Evolutionary conservation across 2,329 filamentous ascomycete species (phyloP), one percentile per base, ranked within the genome.

Genomic region (Fusarium sororula): DNA sequence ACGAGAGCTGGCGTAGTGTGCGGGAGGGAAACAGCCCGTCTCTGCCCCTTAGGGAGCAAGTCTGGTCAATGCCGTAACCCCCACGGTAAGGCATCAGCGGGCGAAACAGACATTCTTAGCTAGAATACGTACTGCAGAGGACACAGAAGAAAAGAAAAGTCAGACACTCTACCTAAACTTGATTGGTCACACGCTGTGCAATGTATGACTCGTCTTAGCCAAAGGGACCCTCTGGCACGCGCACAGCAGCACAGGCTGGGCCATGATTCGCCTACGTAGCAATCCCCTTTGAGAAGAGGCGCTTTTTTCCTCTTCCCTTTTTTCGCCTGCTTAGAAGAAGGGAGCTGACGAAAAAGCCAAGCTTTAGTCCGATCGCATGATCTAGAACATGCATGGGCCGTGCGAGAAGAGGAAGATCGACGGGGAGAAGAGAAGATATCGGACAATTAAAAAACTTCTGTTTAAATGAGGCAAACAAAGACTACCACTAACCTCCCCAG

Each of bases 1-100:
- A 76, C 50, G 66, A 75, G 45, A 70, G 54, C 22, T 76, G 74
- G 74, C 69, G 74, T 1, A 38, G 24, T 38, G 58, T 63, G 22
- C 54, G 71, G 58, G 66, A 56, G 18, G 58, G 54, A 13, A 47
- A n/a, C 4, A 20, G 44, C 7, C 22, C 5, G 5, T 28, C 42
- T 15, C 39, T 66, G 39, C 24, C 68, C 1, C 26, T 51, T 57
- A 57, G 74, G 30, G 74, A 76, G 56, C 20, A 66, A 15, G 59
- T 38, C 18, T 76, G 74, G 74, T 70, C 74, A 8, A 45, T 56
- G n/a, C 35, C 61, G 7, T 76, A 10, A 17, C 35, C 35, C 30
- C 50, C 50, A 26, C 50, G 18, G 17, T 26, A 20, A 30, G 37
- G 22, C 24, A n/a, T 53, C 45, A 32, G 24, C 45, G 45, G 51